These are phyloP conservation scores for Penicillium sp. DNA, from an alignment of 2,329 filamentous ascomycete genomes.

Conservation along the genomic window DNA sequence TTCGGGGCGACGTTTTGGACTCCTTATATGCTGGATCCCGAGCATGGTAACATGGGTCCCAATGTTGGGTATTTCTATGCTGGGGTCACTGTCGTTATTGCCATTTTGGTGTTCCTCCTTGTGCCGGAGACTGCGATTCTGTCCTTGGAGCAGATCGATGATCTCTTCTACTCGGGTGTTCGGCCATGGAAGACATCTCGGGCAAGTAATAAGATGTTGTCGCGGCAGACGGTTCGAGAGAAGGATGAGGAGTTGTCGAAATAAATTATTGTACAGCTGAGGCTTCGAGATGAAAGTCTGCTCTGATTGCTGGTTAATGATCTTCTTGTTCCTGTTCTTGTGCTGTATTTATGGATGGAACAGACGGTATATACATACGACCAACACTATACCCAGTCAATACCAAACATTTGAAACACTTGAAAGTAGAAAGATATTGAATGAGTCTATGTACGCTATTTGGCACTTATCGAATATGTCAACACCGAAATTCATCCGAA, in stretches of 20 bases:
- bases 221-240: conserved; percentile 1
- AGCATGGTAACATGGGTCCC: conserved; percentile 27
- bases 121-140: conserved; percentile 27
- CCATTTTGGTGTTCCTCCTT: conserved; percentile 15
- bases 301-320: not conserved
- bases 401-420: not conserved
- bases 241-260: not conserved
- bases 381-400: not conserved
- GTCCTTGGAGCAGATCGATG: conserved; percentile 29
- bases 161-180: conserved; percentile 19
- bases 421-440: not conserved
- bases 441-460: conserved; percentile 10
- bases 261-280: not conserved
- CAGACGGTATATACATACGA: not conserved
- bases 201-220: conserved; percentile 14
- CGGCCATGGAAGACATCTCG: conserved; percentile 26
- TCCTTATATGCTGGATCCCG: conserved; percentile 23
- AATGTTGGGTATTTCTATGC: conserved; percentile 32
- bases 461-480: conserved; percentile 1
- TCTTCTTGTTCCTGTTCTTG: not conserved
- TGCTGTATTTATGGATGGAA: not conserved
- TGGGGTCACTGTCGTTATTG: conserved; percentile 18
- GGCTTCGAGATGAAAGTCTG: not conserved
- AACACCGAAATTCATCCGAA: not conserved
- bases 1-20: conserved; percentile 25